Evolutionary conservation across 2,329 filamentous ascomycete species (phyloP).

Genomic region (Ophiocordyceps camponoti-leonardi): DNA sequence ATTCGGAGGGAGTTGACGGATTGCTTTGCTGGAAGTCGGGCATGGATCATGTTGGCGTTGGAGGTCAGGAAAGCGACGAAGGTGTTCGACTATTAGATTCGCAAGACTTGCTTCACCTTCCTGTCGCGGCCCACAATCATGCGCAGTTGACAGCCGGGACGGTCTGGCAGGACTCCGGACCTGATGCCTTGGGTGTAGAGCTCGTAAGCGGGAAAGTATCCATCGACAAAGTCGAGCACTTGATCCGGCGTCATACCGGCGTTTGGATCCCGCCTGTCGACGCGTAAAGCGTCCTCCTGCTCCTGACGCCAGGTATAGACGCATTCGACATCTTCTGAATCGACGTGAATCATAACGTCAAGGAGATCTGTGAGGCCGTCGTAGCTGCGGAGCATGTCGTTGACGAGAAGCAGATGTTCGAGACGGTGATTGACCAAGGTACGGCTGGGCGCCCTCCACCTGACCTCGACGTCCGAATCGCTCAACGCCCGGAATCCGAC

Average conservation of each 20-base stretch:
- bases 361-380: conserved; percentile 30
- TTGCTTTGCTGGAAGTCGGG: conserved; percentile 2
- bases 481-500: conserved; percentile 59
- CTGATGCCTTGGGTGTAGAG: conserved; percentile 45
- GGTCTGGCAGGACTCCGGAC: conserved; percentile 33
- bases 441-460: conserved; percentile 31
- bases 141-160: conserved; percentile 37
- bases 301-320: conserved; percentile 76
- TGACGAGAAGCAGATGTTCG: conserved; percentile 32
- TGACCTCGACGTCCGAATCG: conserved; percentile 30
- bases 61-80: not conserved
- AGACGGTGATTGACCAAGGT: conserved; percentile 29
- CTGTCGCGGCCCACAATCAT: conserved; percentile 44
- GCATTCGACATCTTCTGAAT: conserved; percentile 54
- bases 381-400: conserved; percentile 28
- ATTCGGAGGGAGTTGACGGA: not conserved
- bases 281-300: conserved; percentile 58
- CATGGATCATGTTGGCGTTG: not conserved
- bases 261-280: conserved; percentile 34
- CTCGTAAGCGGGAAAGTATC: conserved; percentile 57
- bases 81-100: conserved; percentile 17
- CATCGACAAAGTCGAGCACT: conserved; percentile 56
- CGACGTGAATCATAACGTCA: conserved; percentile 39
- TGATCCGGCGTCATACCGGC: conserved; percentile 70
- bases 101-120: conserved; percentile 36